Evolutionary conservation across 192 early-diverging fungal genomes (phyloP).

Genomic region (Linnemannia zychae): DNA sequence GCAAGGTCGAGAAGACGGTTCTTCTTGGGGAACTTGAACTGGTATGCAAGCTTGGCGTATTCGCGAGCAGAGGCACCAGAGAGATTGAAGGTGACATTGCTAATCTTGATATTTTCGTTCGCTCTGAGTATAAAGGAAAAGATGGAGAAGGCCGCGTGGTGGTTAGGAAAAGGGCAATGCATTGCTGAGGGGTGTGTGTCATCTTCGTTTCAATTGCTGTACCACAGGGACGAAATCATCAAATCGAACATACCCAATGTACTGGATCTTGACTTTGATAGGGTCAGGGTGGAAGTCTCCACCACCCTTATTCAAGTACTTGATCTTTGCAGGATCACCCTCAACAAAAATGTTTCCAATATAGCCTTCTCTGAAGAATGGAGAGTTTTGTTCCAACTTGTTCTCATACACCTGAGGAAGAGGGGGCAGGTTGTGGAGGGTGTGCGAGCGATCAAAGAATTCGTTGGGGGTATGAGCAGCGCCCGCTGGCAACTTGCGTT

Average conservation of each 20-base stretch:
- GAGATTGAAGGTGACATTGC: slow-evolving; percentile 49
- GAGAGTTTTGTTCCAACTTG: slow-evolving; percentile 30
- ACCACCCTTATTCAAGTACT: slow-evolving; percentile 19
- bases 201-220: not conserved
- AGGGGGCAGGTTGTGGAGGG: slow-evolving; percentile 22
- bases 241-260: slow-evolving; percentile 13
- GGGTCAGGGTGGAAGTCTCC: slow-evolving; percentile 1
- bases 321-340: slow-evolving; percentile 22
- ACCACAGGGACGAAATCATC: not conserved
- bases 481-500: slow-evolving; percentile 29
- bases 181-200: not conserved
- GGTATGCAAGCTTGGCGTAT: slow-evolving; percentile 58
- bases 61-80: slow-evolving; percentile 47
- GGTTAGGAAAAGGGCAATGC: not conserved
- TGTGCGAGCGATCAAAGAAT: slow-evolving; percentile 28
- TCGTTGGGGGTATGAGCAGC: slow-evolving; percentile 38
- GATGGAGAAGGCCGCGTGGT: not conserved
- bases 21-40: slow-evolving; percentile 52
- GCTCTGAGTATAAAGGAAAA: slow-evolving; percentile 6
- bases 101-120: slow-evolving; percentile 34
- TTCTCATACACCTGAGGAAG: slow-evolving; percentile 46
- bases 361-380: slow-evolving; percentile 35
- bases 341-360: slow-evolving; percentile 40
- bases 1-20: slow-evolving; percentile 42
- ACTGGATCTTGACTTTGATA: slow-evolving; percentile 27